Conservation (phyloP, 345 rosid genomes). For the thale cress (Arabidopsis thaliana) region TAIR10.1 NC_003074.8:20781001-20781500, state of each 20-base stretch:
- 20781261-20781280: slow-evolving; percentile 59
- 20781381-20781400: background rate
- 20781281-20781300: background rate
- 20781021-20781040: background rate
- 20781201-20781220: slow-evolving; percentile 71
- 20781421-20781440: slow-evolving; percentile 98
- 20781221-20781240: slow-evolving; percentile 73
- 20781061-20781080: background rate
- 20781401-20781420: slow-evolving; percentile 88
- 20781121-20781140: slow-evolving; percentile 88
- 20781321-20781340: slow-evolving; percentile 26
- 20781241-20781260: slow-evolving; percentile 76
- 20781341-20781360: slow-evolving; percentile 15
- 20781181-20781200: slow-evolving; percentile 93
- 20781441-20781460: slow-evolving; percentile 89
- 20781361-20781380: background rate
- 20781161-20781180: slow-evolving; percentile 97
- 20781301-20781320: slow-evolving; percentile 9
- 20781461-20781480: slow-evolving; percentile 88
- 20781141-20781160: slow-evolving; percentile 97
- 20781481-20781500: slow-evolving; percentile 80
- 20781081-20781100: slow-evolving; percentile 55
- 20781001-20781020: slow-evolving; percentile 19
- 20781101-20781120: slow-evolving; percentile 70
- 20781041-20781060: slow-evolving; percentile 2